A percentile compares a stretch with the other conserved stretches of the same genome.
Conservation (phyloP, 306 rosid species). For the Albizia julibrissin region DNA sequence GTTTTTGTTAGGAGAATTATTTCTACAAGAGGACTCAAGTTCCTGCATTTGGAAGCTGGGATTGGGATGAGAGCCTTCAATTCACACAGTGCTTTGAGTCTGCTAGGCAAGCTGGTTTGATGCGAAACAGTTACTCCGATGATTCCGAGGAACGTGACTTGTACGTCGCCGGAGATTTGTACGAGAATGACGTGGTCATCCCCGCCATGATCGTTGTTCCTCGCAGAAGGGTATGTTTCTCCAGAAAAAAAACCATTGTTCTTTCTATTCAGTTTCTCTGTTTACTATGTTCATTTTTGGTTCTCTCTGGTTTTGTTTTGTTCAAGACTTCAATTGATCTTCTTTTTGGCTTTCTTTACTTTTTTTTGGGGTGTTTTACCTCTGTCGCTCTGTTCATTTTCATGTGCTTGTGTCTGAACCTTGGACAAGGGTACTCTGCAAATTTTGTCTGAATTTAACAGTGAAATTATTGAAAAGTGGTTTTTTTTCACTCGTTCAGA, state of each 20-base stretch:
- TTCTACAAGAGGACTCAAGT: slow-evolving; percentile 57
- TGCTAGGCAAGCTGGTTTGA: slow-evolving; percentile 59
- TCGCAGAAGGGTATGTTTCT: slow-evolving; percentile 58
- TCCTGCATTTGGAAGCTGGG: slow-evolving; percentile 95
- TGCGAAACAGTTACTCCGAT: slow-evolving; percentile 55
- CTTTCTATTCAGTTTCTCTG: not conserved
- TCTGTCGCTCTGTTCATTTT: not conserved
- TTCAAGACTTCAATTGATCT: not conserved
- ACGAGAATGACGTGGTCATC: slow-evolving; percentile 68
- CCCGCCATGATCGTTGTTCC: slow-evolving; percentile 92
- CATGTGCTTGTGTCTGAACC: not conserved
- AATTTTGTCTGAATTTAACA: not conserved
- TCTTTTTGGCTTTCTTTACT: not conserved
- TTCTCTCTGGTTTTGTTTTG: not conserved
- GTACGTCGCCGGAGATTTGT: slow-evolving; percentile 73
- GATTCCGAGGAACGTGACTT: slow-evolving; percentile 59
- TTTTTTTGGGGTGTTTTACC: no score
- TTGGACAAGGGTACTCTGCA: not conserved
- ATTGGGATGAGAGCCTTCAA: slow-evolving; percentile 81
- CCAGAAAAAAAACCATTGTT: not conserved
- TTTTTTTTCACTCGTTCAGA: not conserved
- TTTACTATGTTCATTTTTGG: not conserved
- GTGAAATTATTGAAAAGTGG: not conserved
- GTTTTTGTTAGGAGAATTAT: slow-evolving; percentile 53
- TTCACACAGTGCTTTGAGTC: slow-evolving; percentile 91